Base-by-base conservation (phyloP, 1,284 basidiomycete species). In the Leccinum fuscescens region DNA sequence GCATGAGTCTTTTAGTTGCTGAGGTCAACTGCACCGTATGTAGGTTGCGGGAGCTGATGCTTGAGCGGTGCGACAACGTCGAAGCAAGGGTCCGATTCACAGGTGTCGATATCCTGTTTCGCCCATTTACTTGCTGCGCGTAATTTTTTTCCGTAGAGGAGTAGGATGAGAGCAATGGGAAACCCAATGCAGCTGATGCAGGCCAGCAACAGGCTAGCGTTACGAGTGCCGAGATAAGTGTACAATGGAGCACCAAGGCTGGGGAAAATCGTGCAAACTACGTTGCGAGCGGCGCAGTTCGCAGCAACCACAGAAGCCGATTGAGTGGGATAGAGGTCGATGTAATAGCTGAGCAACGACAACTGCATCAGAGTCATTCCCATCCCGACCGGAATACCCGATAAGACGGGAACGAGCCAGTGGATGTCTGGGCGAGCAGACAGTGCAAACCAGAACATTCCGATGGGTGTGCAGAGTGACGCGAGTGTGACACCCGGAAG, bases 331-430 rank as follows among this genome's bases (percentile, higher is more conserved):
- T 69, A 73, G 54, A 73, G 69, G 29, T 73, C 69, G 37, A 73
- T 73, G 46, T 71, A 70, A 22, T 71, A 70, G 37, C 69, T 73
- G 49, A 70, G 42, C 54, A 71, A 39, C 1, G 69, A 72, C 6
- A 73, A 33, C 27, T 73, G 68, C 3, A 73, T 27, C n/a, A 73
- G 62, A 6, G 71, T 71, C 71, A 72, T 71, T 1, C 71, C 66
- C 54, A 73, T 66, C 22, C 69, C 69, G 15, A 71, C 62, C 0
- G 69, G 69, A n/a, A 71, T 46, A 22, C 71, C 69, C 0, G 69
- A 71, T 17, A 72, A 22, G 12, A 64, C 58, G 11, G 68, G 69
- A 46, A 60, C 22, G 4, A 70, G 20, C 57, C 61, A 63, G 42
- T 65, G 64, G 54, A 71, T 15, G 2, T 65, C 57, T 4, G 67